phyloP scores from a whole-genome alignment of 257 asterid genomes.

The Catharanthus roseus region DNA sequence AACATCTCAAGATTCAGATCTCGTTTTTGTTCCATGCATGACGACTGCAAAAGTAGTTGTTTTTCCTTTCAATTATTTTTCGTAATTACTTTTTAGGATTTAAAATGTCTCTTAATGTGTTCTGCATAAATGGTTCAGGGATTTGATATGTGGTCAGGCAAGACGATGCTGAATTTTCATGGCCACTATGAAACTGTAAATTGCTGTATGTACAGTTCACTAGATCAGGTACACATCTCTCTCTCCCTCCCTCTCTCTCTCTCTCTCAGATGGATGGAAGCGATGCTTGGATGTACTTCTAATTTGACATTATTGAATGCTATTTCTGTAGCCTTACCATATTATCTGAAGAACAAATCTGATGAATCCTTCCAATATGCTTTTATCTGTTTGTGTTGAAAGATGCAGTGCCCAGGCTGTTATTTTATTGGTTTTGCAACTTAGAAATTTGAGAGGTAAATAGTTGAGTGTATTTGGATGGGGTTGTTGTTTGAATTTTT shows the following conservation, averaged over 20 bases:
- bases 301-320: not conserved
- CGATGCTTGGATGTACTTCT: not conserved
- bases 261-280: not conserved
- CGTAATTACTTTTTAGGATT: not conserved
- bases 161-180: slow-evolving; percentile 52
- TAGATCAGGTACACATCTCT: slow-evolving; percentile 58
- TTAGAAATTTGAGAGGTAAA: not conserved
- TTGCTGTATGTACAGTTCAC: slow-evolving; percentile 81
- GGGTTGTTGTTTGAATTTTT: no score
- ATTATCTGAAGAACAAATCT: not conserved
- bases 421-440: not conserved
- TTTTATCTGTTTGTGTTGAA: not conserved
- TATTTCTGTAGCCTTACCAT: not conserved
- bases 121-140: slow-evolving; percentile 42
- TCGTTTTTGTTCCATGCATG: slow-evolving; percentile 91
- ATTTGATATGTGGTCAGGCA: slow-evolving; percentile 91
- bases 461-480: no score
- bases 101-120: not conserved
- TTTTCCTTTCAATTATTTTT: not conserved
- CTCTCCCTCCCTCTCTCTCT: not conserved
- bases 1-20: slow-evolving; percentile 57
- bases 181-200: slow-evolving; percentile 88
- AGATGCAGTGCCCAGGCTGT: not conserved
- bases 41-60: slow-evolving; percentile 53
- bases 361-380: not conserved